These are phyloP conservation scores for Candida anutae DNA, from an alignment of 1,139 yeast species.

Conservation along the genomic window DNA sequence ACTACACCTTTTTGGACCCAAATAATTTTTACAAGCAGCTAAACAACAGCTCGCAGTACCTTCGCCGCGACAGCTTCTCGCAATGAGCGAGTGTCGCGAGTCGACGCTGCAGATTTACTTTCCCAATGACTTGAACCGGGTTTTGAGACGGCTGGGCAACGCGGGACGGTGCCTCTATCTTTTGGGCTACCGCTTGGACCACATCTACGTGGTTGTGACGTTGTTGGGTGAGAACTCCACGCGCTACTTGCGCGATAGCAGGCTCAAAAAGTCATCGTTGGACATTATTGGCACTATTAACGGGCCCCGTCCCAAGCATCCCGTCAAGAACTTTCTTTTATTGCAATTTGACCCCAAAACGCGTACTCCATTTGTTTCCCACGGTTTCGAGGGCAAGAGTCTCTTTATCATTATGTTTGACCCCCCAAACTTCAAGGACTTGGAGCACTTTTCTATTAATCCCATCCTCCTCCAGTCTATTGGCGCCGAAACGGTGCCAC, in stretches of 20 bases:
- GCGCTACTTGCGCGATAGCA: too few species aligned
- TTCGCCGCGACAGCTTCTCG: conserved; percentile 35
- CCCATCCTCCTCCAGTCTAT: conserved; percentile 58
- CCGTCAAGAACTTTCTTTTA: not conserved
- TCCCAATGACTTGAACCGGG: conserved; percentile 23
- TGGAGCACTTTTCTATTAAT: conserved; percentile 72
- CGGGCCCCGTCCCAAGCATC: not conserved
- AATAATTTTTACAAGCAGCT: conserved; percentile 26
- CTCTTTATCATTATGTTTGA: conserved; percentile 54
- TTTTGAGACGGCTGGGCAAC: conserved; percentile 3
- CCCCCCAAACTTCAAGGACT: conserved; percentile 64
- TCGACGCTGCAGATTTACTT: conserved; percentile 26
- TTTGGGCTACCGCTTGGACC: conserved; percentile 21
- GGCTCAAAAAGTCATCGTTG: not conserved
- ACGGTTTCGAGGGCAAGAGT: too few species aligned
- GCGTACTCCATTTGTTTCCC: too few species aligned
- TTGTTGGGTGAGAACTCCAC: not conserved
- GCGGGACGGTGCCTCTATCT: conserved; percentile 6
- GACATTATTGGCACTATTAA: conserved; percentile 11
- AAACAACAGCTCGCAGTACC: conserved; percentile 36
- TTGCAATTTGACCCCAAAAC: too few species aligned
- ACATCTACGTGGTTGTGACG: conserved; percentile 15
- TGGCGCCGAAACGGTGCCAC: conserved; percentile 8
- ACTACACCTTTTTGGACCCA: conserved; percentile 8
- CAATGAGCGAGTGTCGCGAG: conserved; percentile 4